Conservation (phyloP, 257 asterid species). For the Primulina huaijiensis region DNA sequence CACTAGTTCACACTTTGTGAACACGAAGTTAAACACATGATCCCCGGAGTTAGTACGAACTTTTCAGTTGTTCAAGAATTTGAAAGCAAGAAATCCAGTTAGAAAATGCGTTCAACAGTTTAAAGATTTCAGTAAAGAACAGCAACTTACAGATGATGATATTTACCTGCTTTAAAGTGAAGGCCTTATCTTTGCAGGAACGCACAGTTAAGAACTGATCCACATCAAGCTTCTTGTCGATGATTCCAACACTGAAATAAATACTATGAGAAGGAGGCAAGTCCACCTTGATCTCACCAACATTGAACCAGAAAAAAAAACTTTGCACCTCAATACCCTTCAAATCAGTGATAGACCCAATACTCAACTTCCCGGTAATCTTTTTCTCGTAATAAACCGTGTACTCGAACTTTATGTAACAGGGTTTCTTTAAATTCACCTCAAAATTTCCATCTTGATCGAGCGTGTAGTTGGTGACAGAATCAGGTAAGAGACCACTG, state of each 20-base stretch:
- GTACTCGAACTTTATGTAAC: constrained; percentile 80
- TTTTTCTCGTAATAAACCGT: constrained; percentile 58
- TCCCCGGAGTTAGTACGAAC: neutral
- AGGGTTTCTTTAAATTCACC: constrained; percentile 56
- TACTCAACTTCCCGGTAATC: constrained; percentile 64
- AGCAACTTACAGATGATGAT: neutral
- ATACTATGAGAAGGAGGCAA: constrained; percentile 43
- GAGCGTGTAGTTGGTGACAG: constrained; percentile 63
- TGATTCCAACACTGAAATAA: constrained; percentile 13
- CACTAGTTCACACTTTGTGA: no score
- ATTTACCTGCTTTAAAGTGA: neutral
- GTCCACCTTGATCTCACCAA: constrained; percentile 73
- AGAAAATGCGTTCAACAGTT: neutral
- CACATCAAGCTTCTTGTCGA: neutral
- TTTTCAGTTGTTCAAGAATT: neutral
- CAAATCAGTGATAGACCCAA: constrained; percentile 64
- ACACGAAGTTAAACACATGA: no score
- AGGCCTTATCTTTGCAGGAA: neutral
- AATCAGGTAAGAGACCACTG: constrained; percentile 78
- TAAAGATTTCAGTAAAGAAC: neutral
- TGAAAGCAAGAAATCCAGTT: no score
- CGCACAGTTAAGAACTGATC: neutral
- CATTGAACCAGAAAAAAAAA: constrained; percentile 82
- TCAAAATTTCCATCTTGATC: constrained; percentile 69
- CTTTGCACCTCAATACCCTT: constrained; percentile 81